Conservation (phyloP, 2,329 filamentous ascomycete genomes). For the Juglanconis sp. region DNA sequence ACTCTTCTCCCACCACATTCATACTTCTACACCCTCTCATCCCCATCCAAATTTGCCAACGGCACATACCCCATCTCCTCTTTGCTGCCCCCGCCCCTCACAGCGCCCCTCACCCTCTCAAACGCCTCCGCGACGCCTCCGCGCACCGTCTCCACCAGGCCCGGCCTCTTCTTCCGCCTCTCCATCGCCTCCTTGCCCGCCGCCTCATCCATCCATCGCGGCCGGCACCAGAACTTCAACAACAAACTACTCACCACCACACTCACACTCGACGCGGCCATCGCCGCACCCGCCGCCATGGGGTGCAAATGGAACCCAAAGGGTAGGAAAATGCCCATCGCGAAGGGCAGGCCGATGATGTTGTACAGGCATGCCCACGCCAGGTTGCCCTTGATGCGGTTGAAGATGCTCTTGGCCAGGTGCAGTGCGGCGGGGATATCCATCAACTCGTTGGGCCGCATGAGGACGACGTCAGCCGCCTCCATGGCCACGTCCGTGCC, state of each 20-base stretch:
- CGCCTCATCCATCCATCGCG: slow-evolving; percentile 79
- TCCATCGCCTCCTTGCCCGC: slow-evolving; percentile 52
- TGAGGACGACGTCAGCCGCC: slow-evolving; percentile 91
- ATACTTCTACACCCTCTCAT: slow-evolving; percentile 10
- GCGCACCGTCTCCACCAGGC: slow-evolving; percentile 36
- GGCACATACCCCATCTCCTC: slow-evolving; percentile 59
- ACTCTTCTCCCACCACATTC: not conserved
- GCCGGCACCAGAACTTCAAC: slow-evolving; percentile 81
- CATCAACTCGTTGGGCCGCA: slow-evolving; percentile 87
- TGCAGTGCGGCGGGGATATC: slow-evolving; percentile 85
- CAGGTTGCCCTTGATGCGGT: slow-evolving; percentile 89
- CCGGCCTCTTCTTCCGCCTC: slow-evolving; percentile 41
- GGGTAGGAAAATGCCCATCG: slow-evolving; percentile 93
- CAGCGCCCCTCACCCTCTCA: slow-evolving; percentile 29
- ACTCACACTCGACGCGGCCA: slow-evolving; percentile 86
- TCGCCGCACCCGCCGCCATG: slow-evolving; percentile 90
- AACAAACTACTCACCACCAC: slow-evolving; percentile 82
- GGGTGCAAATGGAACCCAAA: slow-evolving; percentile 85
- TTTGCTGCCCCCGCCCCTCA: slow-evolving; percentile 29
- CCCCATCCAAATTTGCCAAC: slow-evolving; percentile 47
- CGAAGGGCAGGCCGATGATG: slow-evolving; percentile 83
- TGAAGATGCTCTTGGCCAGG: slow-evolving; percentile 81
- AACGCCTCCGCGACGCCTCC: slow-evolving; percentile 41
- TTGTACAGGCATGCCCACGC: slow-evolving; percentile 95
- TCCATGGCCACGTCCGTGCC: slow-evolving; percentile 98